Conservation (phyloP, 2,329 filamentous ascomycete species). For the Penicillium corylophilum region DNA sequence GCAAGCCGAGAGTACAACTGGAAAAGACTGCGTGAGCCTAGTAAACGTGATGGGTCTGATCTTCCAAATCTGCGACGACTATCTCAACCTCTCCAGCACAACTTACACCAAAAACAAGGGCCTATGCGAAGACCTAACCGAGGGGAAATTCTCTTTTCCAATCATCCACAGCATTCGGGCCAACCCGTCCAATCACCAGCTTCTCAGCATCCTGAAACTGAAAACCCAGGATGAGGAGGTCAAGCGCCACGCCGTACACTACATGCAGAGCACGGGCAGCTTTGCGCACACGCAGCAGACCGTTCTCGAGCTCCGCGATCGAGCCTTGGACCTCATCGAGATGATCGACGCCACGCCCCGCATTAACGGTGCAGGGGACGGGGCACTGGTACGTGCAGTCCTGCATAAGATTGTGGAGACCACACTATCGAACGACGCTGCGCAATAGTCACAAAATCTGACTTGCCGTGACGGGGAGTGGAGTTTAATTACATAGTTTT, state of each 20-base stretch:
- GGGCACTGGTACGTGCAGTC: conserved; percentile 62
- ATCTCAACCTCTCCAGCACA: conserved; percentile 74
- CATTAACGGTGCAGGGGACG: conserved; percentile 53
- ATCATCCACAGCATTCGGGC: conserved; percentile 86
- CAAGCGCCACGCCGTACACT: conserved; percentile 84
- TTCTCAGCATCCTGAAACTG: conserved; percentile 90
- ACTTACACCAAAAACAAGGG: conserved; percentile 87
- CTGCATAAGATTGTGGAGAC: conserved; percentile 62
- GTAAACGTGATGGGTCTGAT: conserved; percentile 59
- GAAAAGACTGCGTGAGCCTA: conserved; percentile 57
- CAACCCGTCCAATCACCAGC: conserved; percentile 60
- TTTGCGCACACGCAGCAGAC: conserved; percentile 81
- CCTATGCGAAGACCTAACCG: conserved; percentile 90
- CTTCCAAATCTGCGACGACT: conserved; percentile 64
- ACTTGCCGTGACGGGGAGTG: not conserved
- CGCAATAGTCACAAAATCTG: not conserved
- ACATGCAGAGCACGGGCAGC: conserved; percentile 87
- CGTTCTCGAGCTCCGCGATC: conserved; percentile 61
- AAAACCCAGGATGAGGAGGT: conserved; percentile 83
- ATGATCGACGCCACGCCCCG: conserved; percentile 57
- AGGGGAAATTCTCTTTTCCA: conserved; percentile 95
- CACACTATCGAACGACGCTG: conserved; percentile 30
- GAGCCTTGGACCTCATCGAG: conserved; percentile 63
- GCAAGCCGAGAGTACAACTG: conserved; percentile 42
- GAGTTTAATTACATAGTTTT: not conserved